These are phyloP conservation scores for Alternaria gansuensis DNA, from an alignment of 2,329 filamentous ascomycete genomes.

Conservation along the genomic window DNA sequence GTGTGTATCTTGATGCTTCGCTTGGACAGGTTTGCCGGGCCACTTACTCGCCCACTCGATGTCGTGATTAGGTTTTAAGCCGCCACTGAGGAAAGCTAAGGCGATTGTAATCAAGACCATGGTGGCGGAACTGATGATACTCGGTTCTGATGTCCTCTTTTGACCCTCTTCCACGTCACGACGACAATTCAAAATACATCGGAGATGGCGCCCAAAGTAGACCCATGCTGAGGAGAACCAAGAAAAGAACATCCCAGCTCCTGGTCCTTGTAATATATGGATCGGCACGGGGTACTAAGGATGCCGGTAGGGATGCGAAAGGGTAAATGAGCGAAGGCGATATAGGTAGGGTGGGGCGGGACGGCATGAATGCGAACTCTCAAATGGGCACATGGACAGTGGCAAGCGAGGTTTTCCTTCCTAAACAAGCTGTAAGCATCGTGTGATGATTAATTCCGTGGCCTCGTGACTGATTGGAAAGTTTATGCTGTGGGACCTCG, in stretches of 20 bases:
- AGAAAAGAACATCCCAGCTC: neutral
- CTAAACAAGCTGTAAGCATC: neutral
- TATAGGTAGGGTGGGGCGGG: slow-evolving; percentile 1
- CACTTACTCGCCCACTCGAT: neutral
- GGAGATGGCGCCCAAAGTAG: slow-evolving; percentile 6
- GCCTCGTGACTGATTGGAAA: slow-evolving; percentile 8
- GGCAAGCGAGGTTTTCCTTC: slow-evolving; percentile 8
- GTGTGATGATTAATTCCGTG: neutral
- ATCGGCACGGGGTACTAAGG: slow-evolving; percentile 7
- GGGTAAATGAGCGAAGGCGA: neutral
- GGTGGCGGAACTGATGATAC: neutral
- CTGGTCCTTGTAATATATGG: slow-evolving; percentile 2
- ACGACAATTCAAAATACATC: slow-evolving; percentile 6
- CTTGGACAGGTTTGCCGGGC: neutral
- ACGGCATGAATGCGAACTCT: slow-evolving; percentile 13
- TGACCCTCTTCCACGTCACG: neutral
- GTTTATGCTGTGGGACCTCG: slow-evolving; percentile 19
- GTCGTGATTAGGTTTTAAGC: slow-evolving; percentile 2
- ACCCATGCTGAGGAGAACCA: slow-evolving; percentile 6
- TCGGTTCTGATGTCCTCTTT: neutral
- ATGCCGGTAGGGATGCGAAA: neutral
- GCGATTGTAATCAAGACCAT: neutral
- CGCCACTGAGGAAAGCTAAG: slow-evolving; percentile 1
- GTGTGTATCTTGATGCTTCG: neutral
- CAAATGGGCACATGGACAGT: slow-evolving; percentile 2